phyloP scores from a whole-genome alignment of 2,329 filamentous ascomycete genomes.

The Cadophora sp. region DNA sequence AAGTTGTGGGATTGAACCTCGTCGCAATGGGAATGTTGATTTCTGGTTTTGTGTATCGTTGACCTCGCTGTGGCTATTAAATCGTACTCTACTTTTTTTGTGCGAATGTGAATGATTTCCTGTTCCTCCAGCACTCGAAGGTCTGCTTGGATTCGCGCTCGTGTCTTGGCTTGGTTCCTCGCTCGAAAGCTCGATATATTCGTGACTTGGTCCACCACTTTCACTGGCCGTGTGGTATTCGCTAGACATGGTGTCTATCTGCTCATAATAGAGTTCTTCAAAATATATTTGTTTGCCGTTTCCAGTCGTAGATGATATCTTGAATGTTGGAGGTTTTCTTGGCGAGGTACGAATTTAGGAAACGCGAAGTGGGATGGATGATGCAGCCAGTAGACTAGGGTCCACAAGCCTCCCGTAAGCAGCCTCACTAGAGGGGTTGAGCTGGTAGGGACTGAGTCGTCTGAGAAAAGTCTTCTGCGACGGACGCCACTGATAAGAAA shows the following conservation, averaged over 20 bases:
- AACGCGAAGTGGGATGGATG: slow-evolving; percentile 8
- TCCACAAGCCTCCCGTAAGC: background rate
- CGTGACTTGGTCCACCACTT: slow-evolving; percentile 23
- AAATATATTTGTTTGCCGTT: background rate
- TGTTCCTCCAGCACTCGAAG: slow-evolving; percentile 34
- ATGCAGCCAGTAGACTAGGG: slow-evolving; percentile 2
- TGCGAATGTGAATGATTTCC: slow-evolving; percentile 19
- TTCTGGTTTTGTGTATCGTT: slow-evolving; percentile 41
- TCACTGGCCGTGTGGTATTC: slow-evolving; percentile 35
- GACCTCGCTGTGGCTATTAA: slow-evolving; percentile 43
- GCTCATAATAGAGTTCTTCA: background rate
- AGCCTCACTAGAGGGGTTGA: slow-evolving; percentile 1
- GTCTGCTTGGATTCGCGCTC: slow-evolving; percentile 37
- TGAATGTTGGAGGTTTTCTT: background rate
- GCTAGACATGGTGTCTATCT: slow-evolving; percentile 33
- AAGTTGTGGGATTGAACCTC: slow-evolving; percentile 30
- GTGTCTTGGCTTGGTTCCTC: slow-evolving; percentile 31
- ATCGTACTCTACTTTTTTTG: slow-evolving; percentile 41
- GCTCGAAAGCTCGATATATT: slow-evolving; percentile 32
- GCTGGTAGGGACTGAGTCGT: background rate
- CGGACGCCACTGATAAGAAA: slow-evolving; percentile 24
- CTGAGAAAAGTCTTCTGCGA: slow-evolving; percentile 2
- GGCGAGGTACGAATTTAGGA: slow-evolving; percentile 10
- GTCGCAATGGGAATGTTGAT: slow-evolving; percentile 36
- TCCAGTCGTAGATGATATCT: background rate